Evolutionary conservation across 352 stramenopile genomes (phyloP), one percentile per base, ranked within the genome.

Genomic region (Phytophthora fragariaefolia): DNA sequence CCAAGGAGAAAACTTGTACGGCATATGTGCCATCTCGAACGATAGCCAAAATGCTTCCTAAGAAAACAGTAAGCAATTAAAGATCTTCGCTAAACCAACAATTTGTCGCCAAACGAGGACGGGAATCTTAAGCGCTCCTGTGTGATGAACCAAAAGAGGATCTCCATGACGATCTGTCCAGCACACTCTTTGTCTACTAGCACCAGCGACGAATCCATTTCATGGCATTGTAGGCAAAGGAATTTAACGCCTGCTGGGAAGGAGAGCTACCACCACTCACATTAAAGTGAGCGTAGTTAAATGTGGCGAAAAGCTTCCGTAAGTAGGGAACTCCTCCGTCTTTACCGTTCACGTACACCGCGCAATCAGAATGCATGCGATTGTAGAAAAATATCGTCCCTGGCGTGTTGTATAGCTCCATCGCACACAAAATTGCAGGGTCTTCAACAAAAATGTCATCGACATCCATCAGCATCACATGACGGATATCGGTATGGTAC

Each of bases 161-260:
- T 46, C 15, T 74, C 54, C 38, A 65, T 54, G 20, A 62, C 66
- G 6, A 28, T 26, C 26, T 74, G 69, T 6, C 66, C 66, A 2
- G 50, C 38, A 17, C 66, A 47, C 10, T 50, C 27, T 46, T 78
- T 78, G 32, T 78, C 49, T 22, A 85, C 57, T 22, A 78, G 36
- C 20, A 88, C 66, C 42, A 88, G 71, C 15, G 79, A 88, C 69
- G 79, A 85, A 58, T 87, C 71, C 66, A 76, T 69, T 40, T 87
- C 78, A 51, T 87, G 81, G 48, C 68, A 6, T 53, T 50, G 30
- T 74, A 89, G 4, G 71, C 78, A 55, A 73, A 76, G 12, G 71
- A 82, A 10, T 73, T 30, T 8, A 74, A 34, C 23, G 83, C 53
- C 23, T 83, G 72, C 18, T 61, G 18, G 7, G 77, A 82, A 8